Evolutionary conservation across 345 rosid genomes (phyloP).

Genomic region (Syzygium jambos): DNA sequence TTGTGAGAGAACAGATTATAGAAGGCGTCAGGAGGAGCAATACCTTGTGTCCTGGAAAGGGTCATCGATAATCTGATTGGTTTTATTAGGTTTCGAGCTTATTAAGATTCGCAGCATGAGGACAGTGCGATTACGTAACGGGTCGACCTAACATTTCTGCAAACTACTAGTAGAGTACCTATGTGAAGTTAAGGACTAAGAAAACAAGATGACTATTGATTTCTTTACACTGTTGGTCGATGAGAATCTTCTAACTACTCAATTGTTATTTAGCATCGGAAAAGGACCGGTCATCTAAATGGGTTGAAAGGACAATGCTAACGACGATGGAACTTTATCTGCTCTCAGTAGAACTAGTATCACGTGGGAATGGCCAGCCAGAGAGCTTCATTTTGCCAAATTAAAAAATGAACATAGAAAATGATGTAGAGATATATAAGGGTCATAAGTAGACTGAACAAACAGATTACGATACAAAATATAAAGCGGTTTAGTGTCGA

Average conservation of each 20-base stretch:
- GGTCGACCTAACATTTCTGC: neutral
- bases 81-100: neutral
- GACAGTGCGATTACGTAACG: neutral
- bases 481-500: neutral
- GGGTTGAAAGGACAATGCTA: neutral
- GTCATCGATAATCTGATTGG: neutral
- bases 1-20: neutral
- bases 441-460: neutral
- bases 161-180: neutral
- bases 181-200: neutral
- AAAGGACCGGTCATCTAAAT: neutral
- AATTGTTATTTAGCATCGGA: neutral
- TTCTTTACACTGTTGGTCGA: neutral
- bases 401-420: neutral
- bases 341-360: neutral
- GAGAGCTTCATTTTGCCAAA: neutral
- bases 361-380: neutral
- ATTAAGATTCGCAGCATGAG: neutral
- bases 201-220: neutral
- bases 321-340: neutral
- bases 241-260: neutral
- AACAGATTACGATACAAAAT: neutral
- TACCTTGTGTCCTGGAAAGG: fast-evolving
- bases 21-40: neutral
- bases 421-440: neutral